These are phyloP conservation scores for Epithemia pelagica DNA, from an alignment of 108 stramenopile genomes.

Conservation along the genomic window DNA sequence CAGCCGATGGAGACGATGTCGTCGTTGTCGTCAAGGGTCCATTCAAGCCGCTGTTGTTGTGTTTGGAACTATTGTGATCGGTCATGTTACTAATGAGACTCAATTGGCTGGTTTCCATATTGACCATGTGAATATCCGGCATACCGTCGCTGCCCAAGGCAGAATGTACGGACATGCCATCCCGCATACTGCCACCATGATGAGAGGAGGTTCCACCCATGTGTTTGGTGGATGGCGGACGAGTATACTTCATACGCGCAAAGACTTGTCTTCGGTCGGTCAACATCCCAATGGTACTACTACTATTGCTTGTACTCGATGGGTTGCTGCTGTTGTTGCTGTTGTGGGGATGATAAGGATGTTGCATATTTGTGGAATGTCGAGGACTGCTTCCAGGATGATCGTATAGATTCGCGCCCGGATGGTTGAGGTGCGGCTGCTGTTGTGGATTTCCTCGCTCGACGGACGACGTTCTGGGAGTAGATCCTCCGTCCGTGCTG, in stretches of 20 bases:
- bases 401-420: background rate
- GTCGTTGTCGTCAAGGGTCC: conserved; percentile 2
- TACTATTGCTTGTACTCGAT: background rate
- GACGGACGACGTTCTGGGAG: background rate
- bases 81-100: conserved; percentile 22
- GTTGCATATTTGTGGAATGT: no score
- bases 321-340: background rate
- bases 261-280: conserved; percentile 30
- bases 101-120: conserved; percentile 22
- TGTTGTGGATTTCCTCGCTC: background rate
- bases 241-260: conserved; percentile 32
- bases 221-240: conserved; percentile 14
- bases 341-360: background rate
- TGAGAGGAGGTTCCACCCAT: conserved; percentile 1
- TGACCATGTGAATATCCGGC: conserved; percentile 45
- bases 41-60: background rate
- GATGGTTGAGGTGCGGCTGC: background rate
- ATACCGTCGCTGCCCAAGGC: conserved; percentile 22
- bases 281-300: background rate
- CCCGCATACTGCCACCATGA: background rate
- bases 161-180: conserved; percentile 1
- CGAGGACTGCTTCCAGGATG: no score
- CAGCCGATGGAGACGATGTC: background rate
- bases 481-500: background rate
- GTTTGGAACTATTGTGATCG: conserved; percentile 1